Evolutionary conservation across 305 asterid genomes (phyloP).

Genomic region (Fraxinus nigra): DNA sequence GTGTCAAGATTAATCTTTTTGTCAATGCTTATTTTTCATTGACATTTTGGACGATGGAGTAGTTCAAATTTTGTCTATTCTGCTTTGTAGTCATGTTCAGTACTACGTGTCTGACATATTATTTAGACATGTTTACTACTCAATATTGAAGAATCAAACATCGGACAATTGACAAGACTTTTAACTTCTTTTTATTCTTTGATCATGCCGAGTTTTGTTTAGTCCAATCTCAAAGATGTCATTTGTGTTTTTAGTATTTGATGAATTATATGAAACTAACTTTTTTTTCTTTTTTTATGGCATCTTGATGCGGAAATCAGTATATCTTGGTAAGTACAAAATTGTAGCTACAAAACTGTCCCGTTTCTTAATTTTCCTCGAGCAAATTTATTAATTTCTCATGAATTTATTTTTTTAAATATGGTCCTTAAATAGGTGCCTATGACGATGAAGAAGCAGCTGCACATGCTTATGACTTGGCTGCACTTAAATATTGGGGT

Average conservation of each 20-base stretch:
- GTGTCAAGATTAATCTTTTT: background rate
- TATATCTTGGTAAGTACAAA: constrained; percentile 65
- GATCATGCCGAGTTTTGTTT: background rate
- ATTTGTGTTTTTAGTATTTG: background rate
- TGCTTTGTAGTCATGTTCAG: background rate
- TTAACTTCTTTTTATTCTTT: background rate
- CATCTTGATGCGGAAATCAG: constrained; percentile 43
- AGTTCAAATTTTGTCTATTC: background rate
- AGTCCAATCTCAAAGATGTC: background rate
- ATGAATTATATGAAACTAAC: background rate
- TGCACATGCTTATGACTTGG: constrained; percentile 87
- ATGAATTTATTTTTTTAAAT: background rate
- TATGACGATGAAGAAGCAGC: constrained; percentile 87
- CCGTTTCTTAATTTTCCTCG: background rate
- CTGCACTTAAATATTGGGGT: constrained; percentile 93
- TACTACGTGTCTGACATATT: background rate
- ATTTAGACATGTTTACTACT: background rate
- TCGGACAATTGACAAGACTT: background rate
- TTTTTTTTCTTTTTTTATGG: background rate
- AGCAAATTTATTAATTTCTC: background rate
- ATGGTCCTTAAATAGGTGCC: constrained; percentile 49
- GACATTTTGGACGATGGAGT: background rate
- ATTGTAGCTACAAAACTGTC: background rate
- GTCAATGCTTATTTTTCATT: background rate
- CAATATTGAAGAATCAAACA: background rate